Base-by-base conservation (phyloP, 108 stramenopile genomes). In the Mediolabrus comicus region DNA sequence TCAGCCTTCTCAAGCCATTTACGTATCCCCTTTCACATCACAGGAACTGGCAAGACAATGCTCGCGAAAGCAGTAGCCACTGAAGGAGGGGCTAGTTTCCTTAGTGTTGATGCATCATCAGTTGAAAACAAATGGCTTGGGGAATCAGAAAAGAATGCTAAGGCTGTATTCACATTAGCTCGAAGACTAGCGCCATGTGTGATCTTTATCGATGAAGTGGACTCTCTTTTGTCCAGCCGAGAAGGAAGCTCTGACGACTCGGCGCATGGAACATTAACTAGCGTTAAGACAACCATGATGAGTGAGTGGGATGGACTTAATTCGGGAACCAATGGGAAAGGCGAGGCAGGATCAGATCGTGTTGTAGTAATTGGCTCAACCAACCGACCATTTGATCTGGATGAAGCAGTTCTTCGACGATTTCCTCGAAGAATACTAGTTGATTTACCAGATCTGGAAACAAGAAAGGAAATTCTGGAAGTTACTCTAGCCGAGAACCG, bases 91-190 rank as follows among this genome's bases (percentile, higher is more conserved):
- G 97, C 97, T 3, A 95, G 93, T 30, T 98, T 98, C 62, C 82
- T 98, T 30, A 90, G 91, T 65, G 93, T 98, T 10, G 97, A 97
- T 74, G 97, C 98, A 22, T 96, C 94, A 24, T 93, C 94, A 38
- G 94, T 99, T 36, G 97, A 97, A 80, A 98, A 97, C 83, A 99
- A 99, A 67, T 99, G 97, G 97, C 86, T 99, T 16, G 97, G 97
- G 26, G 98, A 98, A 67, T 94, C 92, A 19, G 98, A 98, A 82
- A 98, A 98, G 78, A 97, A 98, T 82, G 97, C 97, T 26, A 94
- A 97, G 71, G 98, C 98, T n/a, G 97, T 99, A 14, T 98, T 99
- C 74, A 97, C 97, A n/a, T 82, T 99, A 27, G 98, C 98, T 0
- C 77, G 97, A 35, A 78, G 96, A 33, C 81, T 98, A 12, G 95